These are phyloP conservation scores for Mayamaea pseudoterrestris DNA, from an alignment of 108 stramenopile genomes.

Conservation along the genomic window DNA sequence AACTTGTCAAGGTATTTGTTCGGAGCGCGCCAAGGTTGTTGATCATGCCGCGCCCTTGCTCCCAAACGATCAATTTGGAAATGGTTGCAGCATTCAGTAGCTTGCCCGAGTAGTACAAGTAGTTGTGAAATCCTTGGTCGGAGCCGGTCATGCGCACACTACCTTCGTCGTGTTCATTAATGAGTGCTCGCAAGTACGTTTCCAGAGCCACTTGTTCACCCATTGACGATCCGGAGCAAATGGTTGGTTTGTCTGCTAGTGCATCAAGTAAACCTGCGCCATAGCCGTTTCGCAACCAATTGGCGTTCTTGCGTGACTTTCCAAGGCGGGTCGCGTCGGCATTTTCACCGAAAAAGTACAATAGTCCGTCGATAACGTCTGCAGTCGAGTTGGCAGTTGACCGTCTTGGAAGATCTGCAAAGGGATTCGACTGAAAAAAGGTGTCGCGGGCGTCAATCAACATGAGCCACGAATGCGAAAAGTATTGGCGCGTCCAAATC, in stretches of 20 bases:
- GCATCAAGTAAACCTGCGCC: conserved; percentile 18
- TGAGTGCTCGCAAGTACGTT: conserved; percentile 37
- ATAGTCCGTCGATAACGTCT: too few relatives aligned
- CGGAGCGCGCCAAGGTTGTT: conserved; percentile 50
- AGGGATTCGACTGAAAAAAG: conserved; percentile 49
- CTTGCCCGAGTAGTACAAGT: conserved; percentile 34
- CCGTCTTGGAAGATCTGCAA: conserved; percentile 20
- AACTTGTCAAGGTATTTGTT: conserved; percentile 13
- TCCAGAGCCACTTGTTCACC: conserved; percentile 44
- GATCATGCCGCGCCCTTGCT: conserved; percentile 40
- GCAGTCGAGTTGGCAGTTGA: too few relatives aligned
- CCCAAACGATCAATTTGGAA: conserved; percentile 22
- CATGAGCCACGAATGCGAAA: conserved; percentile 19
- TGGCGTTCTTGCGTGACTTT: conserved; percentile 24
- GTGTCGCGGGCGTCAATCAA: conserved; percentile 47
- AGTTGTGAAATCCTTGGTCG: conserved; percentile 62
- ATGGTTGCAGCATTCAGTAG: conserved; percentile 24
- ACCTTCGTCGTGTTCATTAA: conserved; percentile 34
- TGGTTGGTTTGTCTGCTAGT: conserved; percentile 30
- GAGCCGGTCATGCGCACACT: conserved; percentile 30
- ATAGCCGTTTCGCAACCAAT: conserved; percentile 39
- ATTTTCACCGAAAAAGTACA: conserved; percentile 42
- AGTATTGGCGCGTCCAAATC: conserved; percentile 34
- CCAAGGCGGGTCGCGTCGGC: conserved; percentile 35
- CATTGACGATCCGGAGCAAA: conserved; percentile 49